These are phyloP conservation scores for Trametes punicea DNA, from an alignment of 768 basidiomycete species.

Conservation along the genomic window DNA sequence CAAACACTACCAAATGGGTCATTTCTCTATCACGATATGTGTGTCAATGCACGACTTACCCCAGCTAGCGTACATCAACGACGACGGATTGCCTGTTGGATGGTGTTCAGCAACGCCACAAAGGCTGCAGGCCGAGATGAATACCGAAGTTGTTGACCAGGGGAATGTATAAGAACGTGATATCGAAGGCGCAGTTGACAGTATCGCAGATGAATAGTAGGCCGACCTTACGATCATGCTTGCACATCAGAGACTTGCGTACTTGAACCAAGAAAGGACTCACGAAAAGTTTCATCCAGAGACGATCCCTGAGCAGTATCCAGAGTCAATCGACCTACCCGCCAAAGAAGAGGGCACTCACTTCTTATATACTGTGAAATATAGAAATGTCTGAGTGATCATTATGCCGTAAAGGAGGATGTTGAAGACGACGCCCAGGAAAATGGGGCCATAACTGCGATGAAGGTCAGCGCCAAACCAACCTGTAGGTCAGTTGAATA, in stretches of 20 bases:
- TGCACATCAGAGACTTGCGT: too few relatives aligned
- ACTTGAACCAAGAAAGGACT: slow-evolving; percentile 16
- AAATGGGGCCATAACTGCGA: slow-evolving; percentile 46
- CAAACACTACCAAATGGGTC: neutral
- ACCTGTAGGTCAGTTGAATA: neutral
- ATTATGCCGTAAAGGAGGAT: slow-evolving; percentile 48
- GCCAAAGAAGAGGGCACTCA: slow-evolving; percentile 11
- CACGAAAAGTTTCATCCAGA: slow-evolving; percentile 47
- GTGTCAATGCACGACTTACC: slow-evolving; percentile 21
- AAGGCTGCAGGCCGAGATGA: neutral
- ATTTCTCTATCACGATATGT: neutral
- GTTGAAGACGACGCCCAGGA: slow-evolving; percentile 47
- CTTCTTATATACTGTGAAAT: slow-evolving; percentile 43
- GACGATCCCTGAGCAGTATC: slow-evolving; percentile 36
- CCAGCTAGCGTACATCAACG: slow-evolving; percentile 29
- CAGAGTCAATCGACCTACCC: neutral
- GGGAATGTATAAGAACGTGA: slow-evolving; percentile 44
- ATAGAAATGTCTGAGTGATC: slow-evolving; percentile 46
- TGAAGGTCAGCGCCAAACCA: neutral
- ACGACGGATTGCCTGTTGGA: slow-evolving; percentile 29
- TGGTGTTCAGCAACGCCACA: neutral
- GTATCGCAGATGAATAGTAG: slow-evolving; percentile 48
- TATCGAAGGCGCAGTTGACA: slow-evolving; percentile 42
- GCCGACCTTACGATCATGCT: slow-evolving; percentile 38
- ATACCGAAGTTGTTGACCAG: slow-evolving; percentile 46